Evolutionary conservation across 768 basidiomycete species (phyloP), one percentile per base, ranked within the genome.

Genomic region (Amanita subjunquillea): DNA sequence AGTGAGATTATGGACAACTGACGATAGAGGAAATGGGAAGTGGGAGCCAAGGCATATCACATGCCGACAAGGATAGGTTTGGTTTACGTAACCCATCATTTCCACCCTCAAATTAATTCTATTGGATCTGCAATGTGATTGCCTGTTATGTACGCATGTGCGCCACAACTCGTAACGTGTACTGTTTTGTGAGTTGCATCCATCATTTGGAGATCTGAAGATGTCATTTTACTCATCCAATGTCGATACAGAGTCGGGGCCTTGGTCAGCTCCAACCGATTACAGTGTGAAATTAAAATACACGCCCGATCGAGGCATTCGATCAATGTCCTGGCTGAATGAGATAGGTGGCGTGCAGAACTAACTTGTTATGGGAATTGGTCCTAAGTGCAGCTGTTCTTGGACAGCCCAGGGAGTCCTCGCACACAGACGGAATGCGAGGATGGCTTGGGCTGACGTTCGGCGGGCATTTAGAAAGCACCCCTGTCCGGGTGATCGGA

Each of bases 1-100:
- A 3, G 82, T 79, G 29, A 75, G 85, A 41, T 59, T 76, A 25
- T 84, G 77, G 78, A 67, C 63, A 22, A 67, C 70, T 38, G 57
- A 55, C 23, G 63, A 60, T 39, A 59, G 63, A 58, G 82, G 41
- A 15, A 44, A 44, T 32, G 51, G 51, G n/a, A 53, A 39, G 10
- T 53, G 51, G 81, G 70, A 72, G 56, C 67, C 74, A 3, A 69
- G 75, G 53, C 85, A 87, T 65, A 67, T 72, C 22, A 67, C 63
- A 27, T 71, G 65, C 37, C 52, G 53, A 25, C 43, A 45, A 36
- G 43, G 32, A 37, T 52, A 29, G 23, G 34, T 13, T 13, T 20
- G 27, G 22, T 42, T 41, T 42, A 42, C n/a, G 39, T 51, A 51
- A 51, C 23, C 50, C 6, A 42, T 22, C 29, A 29, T 51, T 51